Conservation (phyloP, 352 stramenopile species). For the Pythium inflatum region DNA sequence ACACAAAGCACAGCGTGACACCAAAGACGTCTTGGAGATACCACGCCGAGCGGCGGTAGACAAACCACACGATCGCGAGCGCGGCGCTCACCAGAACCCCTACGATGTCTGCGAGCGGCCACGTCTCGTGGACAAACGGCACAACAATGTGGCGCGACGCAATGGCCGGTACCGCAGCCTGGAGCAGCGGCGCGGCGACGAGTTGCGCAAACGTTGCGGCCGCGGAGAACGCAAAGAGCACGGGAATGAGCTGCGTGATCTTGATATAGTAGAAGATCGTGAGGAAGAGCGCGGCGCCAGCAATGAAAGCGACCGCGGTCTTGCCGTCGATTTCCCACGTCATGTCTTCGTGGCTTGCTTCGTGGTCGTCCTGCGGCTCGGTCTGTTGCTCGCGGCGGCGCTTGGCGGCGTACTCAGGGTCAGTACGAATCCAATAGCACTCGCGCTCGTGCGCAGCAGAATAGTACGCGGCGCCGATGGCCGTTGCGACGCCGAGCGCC, state of each 20-base stretch:
- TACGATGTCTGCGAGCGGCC: conserved; percentile 55
- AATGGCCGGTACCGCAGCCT: conserved; percentile 41
- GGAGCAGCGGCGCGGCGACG: conserved; percentile 46
- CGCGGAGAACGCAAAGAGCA: conserved; percentile 71
- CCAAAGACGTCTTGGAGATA: conserved; percentile 93
- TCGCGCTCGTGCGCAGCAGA: conserved; percentile 38
- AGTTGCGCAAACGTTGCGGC: conserved; percentile 57
- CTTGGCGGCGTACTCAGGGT: conserved; percentile 27
- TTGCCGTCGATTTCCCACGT: conserved; percentile 68
- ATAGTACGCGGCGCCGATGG: conserved; percentile 69
- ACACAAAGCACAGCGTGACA: conserved; percentile 92
- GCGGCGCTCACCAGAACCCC: conserved; percentile 41
- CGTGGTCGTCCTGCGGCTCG: conserved; percentile 16
- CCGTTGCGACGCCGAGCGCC: conserved; percentile 61
- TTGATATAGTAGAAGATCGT: conserved; percentile 79
- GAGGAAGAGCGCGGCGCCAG: conserved; percentile 59
- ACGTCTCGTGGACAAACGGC: conserved; percentile 43
- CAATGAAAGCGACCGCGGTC: conserved; percentile 71
- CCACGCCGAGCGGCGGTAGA: conserved; percentile 75
- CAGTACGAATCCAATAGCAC: conserved; percentile 28
- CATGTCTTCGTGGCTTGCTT: conserved; percentile 23
- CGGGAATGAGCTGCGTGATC: conserved; percentile 53
- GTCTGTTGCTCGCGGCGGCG: conserved; percentile 14
- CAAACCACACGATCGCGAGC: conserved; percentile 61
- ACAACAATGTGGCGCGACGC: conserved; percentile 43